Evolutionary conservation across 768 basidiomycete genomes (phyloP).

Genomic region (Boletus rubescentipes): DNA sequence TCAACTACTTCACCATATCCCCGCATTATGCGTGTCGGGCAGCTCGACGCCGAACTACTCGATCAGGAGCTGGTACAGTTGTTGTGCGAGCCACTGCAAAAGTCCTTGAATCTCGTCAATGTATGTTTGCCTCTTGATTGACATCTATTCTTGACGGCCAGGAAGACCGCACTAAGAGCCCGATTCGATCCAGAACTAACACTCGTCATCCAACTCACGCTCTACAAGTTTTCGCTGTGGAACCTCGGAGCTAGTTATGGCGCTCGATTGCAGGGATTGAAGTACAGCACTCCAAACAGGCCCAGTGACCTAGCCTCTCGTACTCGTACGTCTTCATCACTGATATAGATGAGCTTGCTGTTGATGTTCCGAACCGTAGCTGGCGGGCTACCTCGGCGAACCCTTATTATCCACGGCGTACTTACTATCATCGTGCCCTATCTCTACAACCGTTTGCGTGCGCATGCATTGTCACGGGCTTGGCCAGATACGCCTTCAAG

Average conservation of each 20-base stretch:
- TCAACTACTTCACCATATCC: constrained; percentile 32
- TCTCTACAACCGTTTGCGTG: constrained; percentile 68
- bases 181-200: constrained; percentile 74
- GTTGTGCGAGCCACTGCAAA: constrained; percentile 78
- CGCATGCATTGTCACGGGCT: constrained; percentile 74
- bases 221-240: constrained; percentile 87
- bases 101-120: constrained; percentile 63
- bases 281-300: constrained; percentile 43
- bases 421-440: constrained; percentile 80
- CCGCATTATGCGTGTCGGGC: constrained; percentile 78
- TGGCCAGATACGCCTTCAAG: constrained; percentile 91
- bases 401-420: constrained; percentile 63
- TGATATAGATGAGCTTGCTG: neutral
- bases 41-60: constrained; percentile 87
- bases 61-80: constrained; percentile 85
- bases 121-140: constrained; percentile 42
- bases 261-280: constrained; percentile 75
- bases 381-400: constrained; percentile 61
- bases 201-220: constrained; percentile 63
- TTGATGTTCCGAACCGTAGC: constrained; percentile 38
- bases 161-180: constrained; percentile 55
- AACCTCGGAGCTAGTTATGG: constrained; percentile 79
- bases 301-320: constrained; percentile 5
- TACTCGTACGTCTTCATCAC: constrained; percentile 23
- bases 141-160: constrained; percentile 15